Conservation (phyloP, 2,329 filamentous ascomycete species). For the Rhynchosporium agropyri region DNA sequence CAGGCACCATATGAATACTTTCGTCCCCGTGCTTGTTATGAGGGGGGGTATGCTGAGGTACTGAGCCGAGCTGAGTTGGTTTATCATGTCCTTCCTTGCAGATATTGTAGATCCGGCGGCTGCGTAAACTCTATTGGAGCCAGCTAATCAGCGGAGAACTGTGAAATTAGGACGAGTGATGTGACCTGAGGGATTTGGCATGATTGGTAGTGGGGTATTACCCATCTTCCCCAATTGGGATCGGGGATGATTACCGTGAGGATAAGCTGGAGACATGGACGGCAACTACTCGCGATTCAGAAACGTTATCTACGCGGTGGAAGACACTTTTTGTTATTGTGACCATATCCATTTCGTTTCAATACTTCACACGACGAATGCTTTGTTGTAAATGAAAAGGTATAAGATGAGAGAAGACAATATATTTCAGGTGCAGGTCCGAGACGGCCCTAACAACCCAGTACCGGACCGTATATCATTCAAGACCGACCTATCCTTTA, state of each 20-base stretch:
- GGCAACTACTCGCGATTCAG: background rate
- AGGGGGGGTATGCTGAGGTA: background rate
- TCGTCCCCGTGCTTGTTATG: background rate
- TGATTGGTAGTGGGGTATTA: slow-evolving; percentile 4
- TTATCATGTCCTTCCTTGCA: background rate
- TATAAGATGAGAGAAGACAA: slow-evolving; percentile 20
- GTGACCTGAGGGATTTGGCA: background rate
- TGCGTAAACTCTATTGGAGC: background rate
- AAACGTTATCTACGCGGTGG: background rate
- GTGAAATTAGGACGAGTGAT: background rate
- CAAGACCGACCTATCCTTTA: slow-evolving; percentile 28
- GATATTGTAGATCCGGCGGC: background rate
- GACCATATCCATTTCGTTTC: slow-evolving; percentile 22
- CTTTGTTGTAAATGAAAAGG: slow-evolving; percentile 7
- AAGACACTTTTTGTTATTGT: slow-evolving; percentile 14
- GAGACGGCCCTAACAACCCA: slow-evolving; percentile 30
- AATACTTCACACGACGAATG: slow-evolving; percentile 16
- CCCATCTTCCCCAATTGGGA: background rate
- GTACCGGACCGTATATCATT: slow-evolving; percentile 36
- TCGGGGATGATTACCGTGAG: background rate
- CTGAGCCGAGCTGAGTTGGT: background rate
- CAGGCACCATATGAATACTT: background rate
- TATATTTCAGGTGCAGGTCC: slow-evolving; percentile 29
- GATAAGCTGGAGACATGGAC: background rate
- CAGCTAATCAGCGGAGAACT: background rate